Evolutionary conservation across 179 eudicot genomes (phyloP), one percentile per base, ranked within the genome.

Genomic region (Gypsophila paniculata): DNA sequence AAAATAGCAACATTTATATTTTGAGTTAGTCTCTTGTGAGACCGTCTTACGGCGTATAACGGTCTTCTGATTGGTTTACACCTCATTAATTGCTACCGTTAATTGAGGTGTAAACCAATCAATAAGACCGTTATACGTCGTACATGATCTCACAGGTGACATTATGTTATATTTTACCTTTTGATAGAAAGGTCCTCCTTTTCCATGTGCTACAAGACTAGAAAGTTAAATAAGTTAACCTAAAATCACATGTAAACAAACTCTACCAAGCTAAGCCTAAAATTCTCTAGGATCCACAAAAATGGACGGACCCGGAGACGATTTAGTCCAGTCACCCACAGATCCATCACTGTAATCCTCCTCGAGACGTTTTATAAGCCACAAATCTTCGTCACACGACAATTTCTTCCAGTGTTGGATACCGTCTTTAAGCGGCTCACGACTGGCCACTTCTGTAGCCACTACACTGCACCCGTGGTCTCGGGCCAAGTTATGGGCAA

Each of bases 221-320:
- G 2, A 29, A 14, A 57, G 67, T 63, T 63, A 34, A 48, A n/a
- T 34, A 12, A 36, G 38, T 8, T 18, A 49, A 29, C 38, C 19
- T 48, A 29, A 29, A 29, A 29, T 29, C 34, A 5, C 5, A 15
- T 7, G 3, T 34, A 53, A 12, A 68, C 55, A 14, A 18, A 22
- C 1, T 32, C 51, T 44, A 32, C 54, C 36, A 51, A 32, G 6
- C 25, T 32, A 29, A 36, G 4, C 8, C 80, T 85, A 89, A 72
- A 91, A 78, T 73, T 94, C 99, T 34, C 99, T 83, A 0, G 99
- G 99, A 78, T 94, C 99, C 57, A 94, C 96, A 73, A 94, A 94
- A 46, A 94, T 87, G 17, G 97, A 88, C 51, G 58, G 18, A 1
- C 84, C 91, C 44, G 92, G 92, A 2, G 78, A 84, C 21, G 96